Conservation (phyloP, 495 filamentous ascomycete genomes). For the Talaromyces trachyspermus region DNA sequence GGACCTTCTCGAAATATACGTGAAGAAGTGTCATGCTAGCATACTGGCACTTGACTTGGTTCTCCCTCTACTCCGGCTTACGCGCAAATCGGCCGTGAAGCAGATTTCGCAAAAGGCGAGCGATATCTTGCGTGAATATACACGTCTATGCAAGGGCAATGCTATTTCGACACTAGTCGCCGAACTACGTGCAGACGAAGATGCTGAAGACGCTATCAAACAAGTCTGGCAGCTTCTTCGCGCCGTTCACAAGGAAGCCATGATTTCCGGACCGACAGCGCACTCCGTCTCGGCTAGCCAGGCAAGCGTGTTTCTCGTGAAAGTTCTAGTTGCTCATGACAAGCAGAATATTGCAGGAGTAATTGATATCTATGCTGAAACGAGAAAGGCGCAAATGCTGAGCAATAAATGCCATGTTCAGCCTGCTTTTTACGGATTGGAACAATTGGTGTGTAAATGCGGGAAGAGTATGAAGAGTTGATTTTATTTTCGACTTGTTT, state of each 20-base stretch:
- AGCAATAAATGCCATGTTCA: constrained; percentile 52
- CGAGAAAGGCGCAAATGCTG: constrained; percentile 45
- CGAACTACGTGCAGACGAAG: constrained; percentile 9
- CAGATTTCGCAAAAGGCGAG: constrained; percentile 66
- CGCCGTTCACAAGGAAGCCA: constrained; percentile 65
- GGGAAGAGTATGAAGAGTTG: constrained; percentile 38
- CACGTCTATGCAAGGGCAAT: constrained; percentile 58
- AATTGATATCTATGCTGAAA: constrained; percentile 50
- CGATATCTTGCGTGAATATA: constrained; percentile 58
- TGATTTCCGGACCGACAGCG: constrained; percentile 49
- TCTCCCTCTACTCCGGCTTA: constrained; percentile 53
- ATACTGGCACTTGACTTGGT: constrained; percentile 59
- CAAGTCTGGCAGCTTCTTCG: constrained; percentile 51
- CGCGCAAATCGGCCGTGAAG: constrained; percentile 58
- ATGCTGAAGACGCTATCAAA: constrained; percentile 26
- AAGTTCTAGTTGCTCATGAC: constrained; percentile 47
- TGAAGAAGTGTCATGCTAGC: constrained; percentile 68
- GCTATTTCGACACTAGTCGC: constrained; percentile 29
- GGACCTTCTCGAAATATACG: constrained; percentile 78
- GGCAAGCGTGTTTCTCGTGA: constrained; percentile 56
- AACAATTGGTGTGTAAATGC: constrained; percentile 55
- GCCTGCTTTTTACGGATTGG: constrained; percentile 61
- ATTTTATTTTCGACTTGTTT: not conserved
- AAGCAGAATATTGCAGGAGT: constrained; percentile 38
- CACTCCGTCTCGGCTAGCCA: constrained; percentile 54